Evolutionary conservation across 805 yeast genomes (phyloP).

Genomic region (Kazachstania martiniae): DNA sequence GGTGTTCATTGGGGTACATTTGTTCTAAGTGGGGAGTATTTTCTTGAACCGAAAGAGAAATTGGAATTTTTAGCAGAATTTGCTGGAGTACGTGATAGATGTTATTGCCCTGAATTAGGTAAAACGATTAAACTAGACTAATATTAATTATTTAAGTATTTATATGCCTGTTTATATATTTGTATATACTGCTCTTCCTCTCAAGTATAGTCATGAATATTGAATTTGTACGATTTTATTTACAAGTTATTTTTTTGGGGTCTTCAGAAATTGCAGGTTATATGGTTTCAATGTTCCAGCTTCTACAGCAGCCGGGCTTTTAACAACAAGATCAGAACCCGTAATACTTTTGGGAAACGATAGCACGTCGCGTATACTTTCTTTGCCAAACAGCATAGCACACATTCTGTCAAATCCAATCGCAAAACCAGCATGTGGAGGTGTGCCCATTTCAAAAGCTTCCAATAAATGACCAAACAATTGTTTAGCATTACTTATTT

Average conservation of each 20-base stretch:
- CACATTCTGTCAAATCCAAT: conserved; percentile 89
- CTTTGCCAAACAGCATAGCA: conserved; percentile 74
- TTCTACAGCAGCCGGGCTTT: conserved; percentile 63
- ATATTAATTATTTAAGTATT: not conserved
- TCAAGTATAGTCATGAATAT: no score
- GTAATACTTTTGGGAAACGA: conserved; percentile 91
- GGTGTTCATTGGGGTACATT: conserved; percentile 98
- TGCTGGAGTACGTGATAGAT: conserved; percentile 24
- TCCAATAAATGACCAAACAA: conserved; percentile 78
- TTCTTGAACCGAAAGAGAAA: conserved; percentile 65
- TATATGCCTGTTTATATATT: not conserved
- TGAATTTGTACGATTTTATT: no score
- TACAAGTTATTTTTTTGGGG: no score
- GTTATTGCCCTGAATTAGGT: conserved; percentile 67
- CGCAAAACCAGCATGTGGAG: conserved; percentile 98
- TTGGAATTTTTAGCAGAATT: conserved; percentile 40
- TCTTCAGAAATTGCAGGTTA: conserved; percentile 16
- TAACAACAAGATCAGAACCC: conserved; percentile 82
- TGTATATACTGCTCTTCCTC: no score
- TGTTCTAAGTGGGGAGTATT: conserved; percentile 78
- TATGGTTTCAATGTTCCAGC: conserved; percentile 44
- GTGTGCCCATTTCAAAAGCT: conserved; percentile 86
- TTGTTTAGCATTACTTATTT: conserved; percentile 44
- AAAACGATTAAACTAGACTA: conserved; percentile 42
- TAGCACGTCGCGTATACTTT: conserved; percentile 81